These are phyloP conservation scores for Sugiyamaella pinicola DNA, from an alignment of 1,139 yeast genomes.

Conservation along the genomic window DNA sequence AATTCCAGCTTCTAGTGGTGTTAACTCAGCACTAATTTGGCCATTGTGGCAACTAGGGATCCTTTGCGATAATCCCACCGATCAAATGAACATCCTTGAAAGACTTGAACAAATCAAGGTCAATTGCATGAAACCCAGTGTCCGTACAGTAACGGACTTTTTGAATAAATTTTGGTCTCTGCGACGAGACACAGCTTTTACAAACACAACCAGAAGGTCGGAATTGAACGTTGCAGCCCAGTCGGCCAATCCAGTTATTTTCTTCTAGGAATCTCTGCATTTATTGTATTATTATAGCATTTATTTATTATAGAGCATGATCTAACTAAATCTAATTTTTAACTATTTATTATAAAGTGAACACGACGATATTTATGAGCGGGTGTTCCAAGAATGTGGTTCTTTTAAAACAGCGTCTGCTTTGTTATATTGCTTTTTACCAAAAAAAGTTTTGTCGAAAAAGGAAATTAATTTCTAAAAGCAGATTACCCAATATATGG, in stretches of 20 bases:
- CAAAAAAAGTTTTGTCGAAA: no score
- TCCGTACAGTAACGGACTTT: conserved; percentile 26
- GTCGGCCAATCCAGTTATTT: conserved; percentile 21
- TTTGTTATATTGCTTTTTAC: no score
- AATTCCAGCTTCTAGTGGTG: conserved; percentile 22
- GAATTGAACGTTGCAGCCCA: conserved; percentile 6
- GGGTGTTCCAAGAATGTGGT: no score
- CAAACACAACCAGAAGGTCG: conserved; percentile 22
- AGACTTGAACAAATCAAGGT: conserved; percentile 25
- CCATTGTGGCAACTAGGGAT: conserved; percentile 34
- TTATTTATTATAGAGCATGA: conserved; percentile 8
- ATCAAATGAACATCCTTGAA: conserved; percentile 24
- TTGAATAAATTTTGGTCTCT: conserved; percentile 28
- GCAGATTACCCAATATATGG: no score
- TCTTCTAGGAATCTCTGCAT: conserved; percentile 14
- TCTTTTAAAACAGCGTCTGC: no score
- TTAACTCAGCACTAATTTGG: conserved; percentile 24
- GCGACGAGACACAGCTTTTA: conserved; percentile 23
- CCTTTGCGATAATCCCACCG: conserved; percentile 24
- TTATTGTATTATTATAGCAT: neutral
- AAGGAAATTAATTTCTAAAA: no score
- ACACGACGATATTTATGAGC: no score
- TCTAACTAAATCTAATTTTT: no score
- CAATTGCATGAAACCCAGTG: conserved; percentile 23
- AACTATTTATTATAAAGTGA: no score